Percentiles rank a stretch among this genome's conserved stretches.
phyloP scores from a whole-genome alignment of 2,329 filamentous ascomycete species.

The Nemania sp. region DNA sequence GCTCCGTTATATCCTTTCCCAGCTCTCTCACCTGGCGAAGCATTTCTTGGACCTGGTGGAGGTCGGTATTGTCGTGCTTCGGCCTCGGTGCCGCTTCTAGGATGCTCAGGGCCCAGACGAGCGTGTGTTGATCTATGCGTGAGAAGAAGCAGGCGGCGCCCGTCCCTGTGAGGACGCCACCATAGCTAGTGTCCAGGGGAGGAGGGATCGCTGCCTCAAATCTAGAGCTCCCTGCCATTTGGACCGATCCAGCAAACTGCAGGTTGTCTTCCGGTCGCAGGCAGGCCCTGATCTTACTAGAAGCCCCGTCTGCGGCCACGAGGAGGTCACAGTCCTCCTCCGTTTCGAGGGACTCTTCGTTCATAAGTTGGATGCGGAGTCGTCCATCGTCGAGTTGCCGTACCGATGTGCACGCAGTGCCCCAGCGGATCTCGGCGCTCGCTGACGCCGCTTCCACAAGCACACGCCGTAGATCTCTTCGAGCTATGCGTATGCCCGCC shows the following conservation, averaged over 20 bases:
- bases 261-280: conserved; percentile 48
- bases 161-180: conserved; percentile 44
- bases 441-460: conserved; percentile 38
- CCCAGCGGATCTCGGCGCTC: conserved; percentile 16
- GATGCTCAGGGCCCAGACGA: conserved; percentile 51
- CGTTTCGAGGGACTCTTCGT: conserved; percentile 30
- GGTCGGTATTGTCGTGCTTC: conserved; percentile 17
- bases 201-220: conserved; percentile 43
- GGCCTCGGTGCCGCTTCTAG: conserved; percentile 29
- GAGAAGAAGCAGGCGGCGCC: conserved; percentile 51
- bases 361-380: conserved; percentile 28
- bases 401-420: conserved; percentile 21
- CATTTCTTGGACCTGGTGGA: conserved; percentile 37
- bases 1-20: conserved; percentile 44
- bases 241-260: conserved; percentile 46
- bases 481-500: conserved; percentile 44
- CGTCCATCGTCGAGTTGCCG: conserved; percentile 25
- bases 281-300: conserved; percentile 46
- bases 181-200: conserved; percentile 47
- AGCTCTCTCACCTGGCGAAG: conserved; percentile 40
- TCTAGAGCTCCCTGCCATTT: conserved; percentile 45
- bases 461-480: conserved; percentile 43
- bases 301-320: conserved; percentile 51
- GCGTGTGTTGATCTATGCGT: conserved; percentile 46
- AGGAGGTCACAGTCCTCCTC: conserved; percentile 47